Evolutionary conservation across 2,329 filamentous ascomycete genomes (phyloP).

Genomic region (Zymoseptoria brevis): DNA sequence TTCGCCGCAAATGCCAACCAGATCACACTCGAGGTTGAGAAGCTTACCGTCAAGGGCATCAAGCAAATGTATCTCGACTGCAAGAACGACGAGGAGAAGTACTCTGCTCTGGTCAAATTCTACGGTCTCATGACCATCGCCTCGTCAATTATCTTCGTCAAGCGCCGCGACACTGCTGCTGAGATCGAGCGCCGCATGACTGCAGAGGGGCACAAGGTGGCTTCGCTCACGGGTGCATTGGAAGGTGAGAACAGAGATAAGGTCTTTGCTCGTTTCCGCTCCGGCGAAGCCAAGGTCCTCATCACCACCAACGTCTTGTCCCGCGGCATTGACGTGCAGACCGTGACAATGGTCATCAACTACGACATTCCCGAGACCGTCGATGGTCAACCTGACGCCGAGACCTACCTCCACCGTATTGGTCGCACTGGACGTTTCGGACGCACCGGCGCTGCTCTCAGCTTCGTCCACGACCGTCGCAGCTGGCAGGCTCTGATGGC

Average conservation of each 20-base stretch:
- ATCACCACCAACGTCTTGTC: conserved; percentile 97
- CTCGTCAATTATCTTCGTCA: conserved; percentile 96
- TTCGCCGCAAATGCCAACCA: conserved; percentile 83
- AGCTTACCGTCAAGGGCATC: conserved; percentile 93
- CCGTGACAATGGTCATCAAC: conserved; percentile 97
- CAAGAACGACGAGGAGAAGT: conserved; percentile 72
- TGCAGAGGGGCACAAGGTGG: conserved; percentile 83
- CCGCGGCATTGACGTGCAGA: conserved; percentile 86
- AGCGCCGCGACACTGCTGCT: conserved; percentile 78
- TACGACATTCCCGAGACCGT: conserved; percentile 56
- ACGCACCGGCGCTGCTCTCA: conserved; percentile 90
- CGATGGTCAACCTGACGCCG: conserved; percentile 69
- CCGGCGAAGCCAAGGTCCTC: conserved; percentile 82
- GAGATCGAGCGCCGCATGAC: conserved; percentile 82
- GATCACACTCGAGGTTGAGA: conserved; percentile 79
- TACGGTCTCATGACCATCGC: conserved; percentile 95
- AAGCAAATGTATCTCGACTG: conserved; percentile 98
- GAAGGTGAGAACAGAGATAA: conserved; percentile 76
- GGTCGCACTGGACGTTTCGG: conserved; percentile 95
- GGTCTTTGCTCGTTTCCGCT: conserved; percentile 79
- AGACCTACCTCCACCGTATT: conserved; percentile 97
- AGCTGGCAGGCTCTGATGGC: conserved; percentile 70
- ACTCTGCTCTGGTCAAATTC: conserved; percentile 78
- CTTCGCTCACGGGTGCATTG: conserved; percentile 78
- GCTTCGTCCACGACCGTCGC: conserved; percentile 79